A percentile compares a stretch with the other conserved stretches of the same genome.
Evolutionary conservation across 768 basidiomycete species (phyloP).

Genomic region (Naganishia friedmannii): DNA sequence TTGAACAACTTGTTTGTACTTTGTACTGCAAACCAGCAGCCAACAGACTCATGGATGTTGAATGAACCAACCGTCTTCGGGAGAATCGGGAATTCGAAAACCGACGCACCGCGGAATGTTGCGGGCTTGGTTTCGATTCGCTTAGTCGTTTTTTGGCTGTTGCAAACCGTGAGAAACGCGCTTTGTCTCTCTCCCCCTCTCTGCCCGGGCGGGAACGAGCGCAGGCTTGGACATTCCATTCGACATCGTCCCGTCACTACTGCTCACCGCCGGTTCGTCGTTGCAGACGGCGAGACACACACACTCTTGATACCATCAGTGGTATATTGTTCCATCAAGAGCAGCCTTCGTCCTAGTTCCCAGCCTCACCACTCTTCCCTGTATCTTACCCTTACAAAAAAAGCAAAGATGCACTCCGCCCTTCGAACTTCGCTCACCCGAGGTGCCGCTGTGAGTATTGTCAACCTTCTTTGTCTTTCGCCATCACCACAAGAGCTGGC

Average conservation of each 20-base stretch:
- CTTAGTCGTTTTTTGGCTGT: too few species aligned
- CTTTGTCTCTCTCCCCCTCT: neutral
- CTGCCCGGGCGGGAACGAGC: neutral
- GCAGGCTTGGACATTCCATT: neutral
- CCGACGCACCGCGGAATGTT: neutral
- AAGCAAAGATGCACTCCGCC: constrained; percentile 49
- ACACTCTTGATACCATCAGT: constrained; percentile 24
- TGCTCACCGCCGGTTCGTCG: constrained; percentile 8
- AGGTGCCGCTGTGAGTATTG: constrained; percentile 35
- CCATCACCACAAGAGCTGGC: neutral
- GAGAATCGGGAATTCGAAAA: neutral
- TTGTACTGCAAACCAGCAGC: too few species aligned
- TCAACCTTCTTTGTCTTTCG: neutral
- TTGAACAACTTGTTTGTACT: too few species aligned
- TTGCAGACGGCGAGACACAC: neutral
- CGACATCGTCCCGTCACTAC: constrained; percentile 14
- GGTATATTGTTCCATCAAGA: constrained; percentile 36
- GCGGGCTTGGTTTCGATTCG: too few species aligned
- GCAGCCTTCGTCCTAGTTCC: constrained; percentile 26
- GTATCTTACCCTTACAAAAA: constrained; percentile 32
- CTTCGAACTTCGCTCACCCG: constrained; percentile 45
- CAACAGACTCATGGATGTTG: neutral
- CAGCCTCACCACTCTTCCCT: constrained; percentile 31
- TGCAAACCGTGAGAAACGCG: neutral
- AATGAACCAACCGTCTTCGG: neutral